Conservation (phyloP, 2,329 filamentous ascomycete genomes). For the Xylariaceae sp. region DNA sequence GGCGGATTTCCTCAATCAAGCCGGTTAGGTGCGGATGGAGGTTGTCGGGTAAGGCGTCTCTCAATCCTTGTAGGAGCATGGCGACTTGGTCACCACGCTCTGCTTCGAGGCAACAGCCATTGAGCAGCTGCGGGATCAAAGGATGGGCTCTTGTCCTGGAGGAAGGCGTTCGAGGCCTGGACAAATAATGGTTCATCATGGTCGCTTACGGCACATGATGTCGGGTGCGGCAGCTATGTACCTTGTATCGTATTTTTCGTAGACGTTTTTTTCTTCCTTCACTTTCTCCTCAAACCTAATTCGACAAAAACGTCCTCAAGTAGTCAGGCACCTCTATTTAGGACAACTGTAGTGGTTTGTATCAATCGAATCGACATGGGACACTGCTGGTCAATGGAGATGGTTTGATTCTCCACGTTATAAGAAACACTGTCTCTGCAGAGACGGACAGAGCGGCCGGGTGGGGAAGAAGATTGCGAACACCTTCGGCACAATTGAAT, state of each 20-base stretch:
- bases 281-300: neutral
- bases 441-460: constrained; percentile 20
- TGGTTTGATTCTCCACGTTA: no score
- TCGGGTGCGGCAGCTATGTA: no score
- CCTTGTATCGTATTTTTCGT: no score
- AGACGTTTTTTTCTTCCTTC: no score
- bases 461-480: constrained; percentile 15
- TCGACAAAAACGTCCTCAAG: no score
- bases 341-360: no score
- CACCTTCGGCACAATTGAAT: no score
- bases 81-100: constrained; percentile 46
- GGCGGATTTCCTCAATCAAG: constrained; percentile 44
- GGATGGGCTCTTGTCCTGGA: neutral
- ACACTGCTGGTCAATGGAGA: no score
- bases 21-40: constrained; percentile 43
- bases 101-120: constrained; percentile 52
- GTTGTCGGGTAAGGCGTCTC: constrained; percentile 37
- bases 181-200: neutral
- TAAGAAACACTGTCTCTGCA: constrained; percentile 6
- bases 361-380: no score
- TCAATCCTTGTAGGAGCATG: constrained; percentile 44
- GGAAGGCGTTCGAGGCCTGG: constrained; percentile 3
- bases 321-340: no score
- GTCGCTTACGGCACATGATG: no score
- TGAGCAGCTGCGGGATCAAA: constrained; percentile 31